Evolutionary conservation across 805 yeast genomes (phyloP).

Genomic region (Ogataea methanolica): DNA sequence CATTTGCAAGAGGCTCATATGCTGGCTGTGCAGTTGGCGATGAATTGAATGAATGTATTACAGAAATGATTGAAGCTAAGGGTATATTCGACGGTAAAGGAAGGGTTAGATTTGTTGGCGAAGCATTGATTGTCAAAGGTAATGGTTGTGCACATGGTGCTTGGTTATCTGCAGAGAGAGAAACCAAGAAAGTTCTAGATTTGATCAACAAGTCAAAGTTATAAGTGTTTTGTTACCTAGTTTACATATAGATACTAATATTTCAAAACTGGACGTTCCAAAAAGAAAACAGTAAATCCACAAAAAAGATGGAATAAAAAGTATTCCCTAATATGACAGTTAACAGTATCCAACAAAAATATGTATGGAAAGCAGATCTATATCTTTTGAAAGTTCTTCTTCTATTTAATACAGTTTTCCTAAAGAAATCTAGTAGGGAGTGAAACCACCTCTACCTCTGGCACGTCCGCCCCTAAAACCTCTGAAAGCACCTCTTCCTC

Average conservation of each 20-base stretch:
- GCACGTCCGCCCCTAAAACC: slow-evolving; percentile 24
- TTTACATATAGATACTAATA: neutral
- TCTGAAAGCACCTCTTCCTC: slow-evolving; percentile 19
- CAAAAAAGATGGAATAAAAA: neutral
- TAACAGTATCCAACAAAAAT: neutral
- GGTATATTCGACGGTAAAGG: slow-evolving; percentile 37
- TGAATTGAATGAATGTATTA: slow-evolving; percentile 25
- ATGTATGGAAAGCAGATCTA: neutral
- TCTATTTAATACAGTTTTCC: neutral
- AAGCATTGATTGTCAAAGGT: slow-evolving; percentile 47
- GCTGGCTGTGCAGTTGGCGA: slow-evolving; percentile 29
- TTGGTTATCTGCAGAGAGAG: slow-evolving; percentile 45
- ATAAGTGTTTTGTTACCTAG: slow-evolving; percentile 2
- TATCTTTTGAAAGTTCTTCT: too few species aligned
- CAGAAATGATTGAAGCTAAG: slow-evolving; percentile 34
- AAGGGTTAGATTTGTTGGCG: slow-evolving; percentile 52
- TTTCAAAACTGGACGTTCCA: neutral
- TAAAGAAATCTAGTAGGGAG: slow-evolving; percentile 23
- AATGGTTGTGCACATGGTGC: slow-evolving; percentile 61
- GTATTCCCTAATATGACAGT: neutral
- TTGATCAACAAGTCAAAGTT: slow-evolving; percentile 22
- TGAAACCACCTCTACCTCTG: slow-evolving; percentile 30
- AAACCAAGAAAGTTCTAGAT: slow-evolving; percentile 31
- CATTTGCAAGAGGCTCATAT: slow-evolving; percentile 46
- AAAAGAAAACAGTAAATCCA: neutral